phyloP scores from a whole-genome alignment of 805 yeast species.

The Suhomyces faveliae region DNA sequence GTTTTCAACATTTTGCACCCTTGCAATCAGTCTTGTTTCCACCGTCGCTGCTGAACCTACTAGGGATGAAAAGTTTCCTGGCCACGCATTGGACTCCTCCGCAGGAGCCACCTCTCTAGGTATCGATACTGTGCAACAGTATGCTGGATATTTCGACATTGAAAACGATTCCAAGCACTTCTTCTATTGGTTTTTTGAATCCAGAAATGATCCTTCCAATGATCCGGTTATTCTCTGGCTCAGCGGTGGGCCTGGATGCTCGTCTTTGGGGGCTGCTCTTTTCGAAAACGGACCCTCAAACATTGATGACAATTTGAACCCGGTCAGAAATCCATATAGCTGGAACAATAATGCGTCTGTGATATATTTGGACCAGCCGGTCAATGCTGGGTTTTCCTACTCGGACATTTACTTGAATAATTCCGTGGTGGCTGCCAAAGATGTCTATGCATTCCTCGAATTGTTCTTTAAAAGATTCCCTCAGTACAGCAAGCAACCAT shows the following conservation, averaged over 20 bases:
- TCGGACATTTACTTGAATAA: conserved; percentile 13
- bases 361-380: conserved; percentile 26
- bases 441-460: conserved; percentile 22
- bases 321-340: conserved; percentile 24
- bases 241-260: conserved; percentile 34
- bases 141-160: conserved; percentile 39
- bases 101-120: conserved; percentile 24
- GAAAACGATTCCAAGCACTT: conserved; percentile 28
- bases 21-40: neutral
- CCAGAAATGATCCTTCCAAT: conserved; percentile 29
- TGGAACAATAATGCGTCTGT: conserved; percentile 30
- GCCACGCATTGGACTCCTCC: neutral
- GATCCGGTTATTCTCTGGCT: conserved; percentile 34
- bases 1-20: neutral
- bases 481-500: conserved; percentile 14
- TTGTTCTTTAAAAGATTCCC: conserved; percentile 24
- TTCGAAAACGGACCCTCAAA: conserved; percentile 30
- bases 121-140: conserved; percentile 35
- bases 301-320: conserved; percentile 20
- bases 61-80: neutral
- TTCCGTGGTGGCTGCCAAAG: conserved; percentile 18
- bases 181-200: conserved; percentile 32
- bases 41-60: neutral
- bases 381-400: conserved; percentile 22
- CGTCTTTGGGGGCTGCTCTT: conserved; percentile 25